A percentile compares a stretch with the other conserved stretches of the same genome.
These are phyloP conservation scores for Cyclotella cryptica DNA, from an alignment of 108 stramenopile genomes.

Conservation along the genomic window DNA sequence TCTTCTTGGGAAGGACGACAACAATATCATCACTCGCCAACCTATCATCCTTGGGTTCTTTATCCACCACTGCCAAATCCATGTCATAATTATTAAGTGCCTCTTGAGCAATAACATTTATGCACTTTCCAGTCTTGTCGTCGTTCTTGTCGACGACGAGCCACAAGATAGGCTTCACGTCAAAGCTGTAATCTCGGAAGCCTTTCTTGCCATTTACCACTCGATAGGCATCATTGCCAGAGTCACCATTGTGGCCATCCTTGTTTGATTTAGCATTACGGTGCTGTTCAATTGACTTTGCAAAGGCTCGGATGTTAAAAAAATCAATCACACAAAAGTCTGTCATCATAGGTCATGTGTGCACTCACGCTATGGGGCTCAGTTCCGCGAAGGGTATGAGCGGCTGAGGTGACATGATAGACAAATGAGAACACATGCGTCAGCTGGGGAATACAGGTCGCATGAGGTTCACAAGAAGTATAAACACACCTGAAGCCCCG, in stretches of 20 bases:
- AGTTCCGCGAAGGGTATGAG: slow-evolving; percentile 7
- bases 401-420: not conserved
- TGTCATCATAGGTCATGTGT: not conserved
- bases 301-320: not conserved
- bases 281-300: not conserved
- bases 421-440: not conserved
- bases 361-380: not conserved
- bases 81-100: not conserved
- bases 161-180: slow-evolving; percentile 1
- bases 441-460: not conserved
- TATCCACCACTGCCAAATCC: slow-evolving; percentile 9
- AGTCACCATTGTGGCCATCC: not conserved
- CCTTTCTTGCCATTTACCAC: not conserved
- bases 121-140: not conserved
- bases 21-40: not conserved
- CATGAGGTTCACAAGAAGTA: not conserved
- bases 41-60: slow-evolving; percentile 5
- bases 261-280: not conserved
- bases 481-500: not conserved
- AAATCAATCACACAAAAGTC: not conserved
- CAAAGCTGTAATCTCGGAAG: not conserved
- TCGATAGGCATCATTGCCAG: not conserved
- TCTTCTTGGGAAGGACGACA: not conserved
- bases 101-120: not conserved
- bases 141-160: slow-evolving; percentile 4